phyloP scores from a whole-genome alignment of 371 early-diverging fungal genomes.

The Syncephalastrum contaminatum region DNA sequence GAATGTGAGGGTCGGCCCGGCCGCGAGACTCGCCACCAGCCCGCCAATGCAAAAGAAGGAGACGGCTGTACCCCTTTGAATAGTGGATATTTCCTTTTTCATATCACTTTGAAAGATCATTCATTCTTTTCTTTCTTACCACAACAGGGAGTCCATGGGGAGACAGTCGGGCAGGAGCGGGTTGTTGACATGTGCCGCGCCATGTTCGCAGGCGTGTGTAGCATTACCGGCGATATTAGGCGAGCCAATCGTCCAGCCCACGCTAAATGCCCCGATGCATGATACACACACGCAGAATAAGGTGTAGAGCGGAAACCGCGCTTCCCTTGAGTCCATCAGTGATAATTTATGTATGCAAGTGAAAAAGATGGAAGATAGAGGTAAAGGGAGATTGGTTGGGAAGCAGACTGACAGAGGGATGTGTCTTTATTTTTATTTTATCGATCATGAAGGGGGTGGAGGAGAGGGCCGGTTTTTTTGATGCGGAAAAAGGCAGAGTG shows the following conservation, averaged over 20 bases:
- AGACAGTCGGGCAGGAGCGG: conserved; percentile 14
- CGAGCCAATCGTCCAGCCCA: conserved; percentile 39
- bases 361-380: not conserved
- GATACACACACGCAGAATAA: conserved; percentile 26
- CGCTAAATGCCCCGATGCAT: conserved; percentile 27
- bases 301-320: conserved; percentile 25
- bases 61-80: conserved; percentile 63
- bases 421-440: conserved; percentile 5
- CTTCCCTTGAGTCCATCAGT: conserved; percentile 30
- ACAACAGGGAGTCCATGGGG: conserved; percentile 11
- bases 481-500: too few relatives aligned
- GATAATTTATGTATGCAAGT: not conserved
- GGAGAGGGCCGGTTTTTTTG: too few relatives aligned
- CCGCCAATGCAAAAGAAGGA: conserved; percentile 76
- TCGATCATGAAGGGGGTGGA: too few relatives aligned
- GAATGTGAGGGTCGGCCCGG: conserved; percentile 54
- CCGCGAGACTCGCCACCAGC: conserved; percentile 63
- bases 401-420: not conserved
- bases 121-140: conserved; percentile 4
- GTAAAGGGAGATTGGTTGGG: not conserved
- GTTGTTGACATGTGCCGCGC: conserved; percentile 8
- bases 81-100: too few relatives aligned
- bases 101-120: not conserved
- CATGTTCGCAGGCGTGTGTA: conserved; percentile 8
- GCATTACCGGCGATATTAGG: conserved; percentile 30